Evolutionary conservation across 176 grass and related monocot genomes (phyloP).

Genomic region (Triticum urartu): DNA sequence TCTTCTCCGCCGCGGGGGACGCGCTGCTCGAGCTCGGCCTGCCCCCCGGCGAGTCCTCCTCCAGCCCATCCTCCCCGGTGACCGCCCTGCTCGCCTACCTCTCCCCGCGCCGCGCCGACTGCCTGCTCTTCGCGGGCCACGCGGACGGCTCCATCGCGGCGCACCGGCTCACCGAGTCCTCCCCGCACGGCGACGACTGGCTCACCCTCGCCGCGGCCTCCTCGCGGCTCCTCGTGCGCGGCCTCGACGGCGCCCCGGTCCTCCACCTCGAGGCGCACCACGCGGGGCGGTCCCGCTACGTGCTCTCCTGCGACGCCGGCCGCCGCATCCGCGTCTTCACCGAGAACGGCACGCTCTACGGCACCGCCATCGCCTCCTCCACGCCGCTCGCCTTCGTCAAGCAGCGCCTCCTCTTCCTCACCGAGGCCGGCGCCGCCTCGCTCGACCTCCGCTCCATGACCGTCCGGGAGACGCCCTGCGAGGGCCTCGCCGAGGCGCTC

Average conservation of each 20-base stretch:
- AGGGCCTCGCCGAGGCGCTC: conserved; percentile 53
- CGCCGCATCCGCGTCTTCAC: conserved; percentile 89
- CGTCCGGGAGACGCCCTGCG: conserved; percentile 71
- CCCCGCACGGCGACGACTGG: conserved; percentile 74
- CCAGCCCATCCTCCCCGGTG: too few relatives aligned
- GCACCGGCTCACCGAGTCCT: conserved; percentile 60
- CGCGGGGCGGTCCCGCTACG: conserved; percentile 60
- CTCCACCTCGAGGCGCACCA: conserved; percentile 79
- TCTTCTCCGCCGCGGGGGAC: conserved; percentile 78
- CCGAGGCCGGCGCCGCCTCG: conserved; percentile 67
- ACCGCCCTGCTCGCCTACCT: conserved; percentile 73
- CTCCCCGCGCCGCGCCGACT: conserved; percentile 57
- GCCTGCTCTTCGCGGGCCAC: conserved; percentile 73
- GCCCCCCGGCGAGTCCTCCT: conserved; percentile 23
- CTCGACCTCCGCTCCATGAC: conserved; percentile 87
- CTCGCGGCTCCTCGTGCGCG: conserved; percentile 54
- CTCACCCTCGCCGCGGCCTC: conserved; percentile 55
- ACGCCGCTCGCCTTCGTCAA: conserved; percentile 80
- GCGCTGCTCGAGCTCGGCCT: conserved; percentile 60
- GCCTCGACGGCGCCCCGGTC: conserved; percentile 64
- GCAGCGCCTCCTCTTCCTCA: conserved; percentile 91
- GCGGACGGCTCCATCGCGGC: conserved; percentile 70
- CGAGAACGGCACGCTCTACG: conserved; percentile 91
- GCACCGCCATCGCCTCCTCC: conserved; percentile 74
- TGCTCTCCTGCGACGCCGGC: conserved; percentile 66